Conservation (phyloP, 83 land plant genomes). For the Diphasiastrum complanatum region DNA sequence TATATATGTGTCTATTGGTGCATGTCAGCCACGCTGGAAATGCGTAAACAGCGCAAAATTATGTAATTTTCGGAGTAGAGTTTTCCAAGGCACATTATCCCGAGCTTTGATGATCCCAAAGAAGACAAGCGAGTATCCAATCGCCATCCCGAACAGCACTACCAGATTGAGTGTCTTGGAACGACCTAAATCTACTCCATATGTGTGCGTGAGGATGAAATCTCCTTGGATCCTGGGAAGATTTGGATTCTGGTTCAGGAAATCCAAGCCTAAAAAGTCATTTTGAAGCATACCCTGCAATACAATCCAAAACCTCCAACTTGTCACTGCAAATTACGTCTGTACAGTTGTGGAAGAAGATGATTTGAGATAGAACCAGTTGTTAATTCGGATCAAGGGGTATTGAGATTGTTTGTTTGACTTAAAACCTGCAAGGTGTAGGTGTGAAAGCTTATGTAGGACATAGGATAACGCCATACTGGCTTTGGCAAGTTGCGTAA, state of each 20-base stretch:
- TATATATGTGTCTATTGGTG: no score
- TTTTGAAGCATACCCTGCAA: constrained; percentile 37
- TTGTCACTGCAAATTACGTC: neutral
- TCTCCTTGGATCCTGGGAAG: constrained; percentile 18
- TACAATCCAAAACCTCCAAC: neutral
- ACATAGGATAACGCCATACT: constrained; percentile 53
- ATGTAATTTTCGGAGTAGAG: no score
- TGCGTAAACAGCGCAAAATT: no score
- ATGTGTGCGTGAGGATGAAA: constrained; percentile 14
- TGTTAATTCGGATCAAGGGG: neutral
- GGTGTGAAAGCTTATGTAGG: constrained; percentile 43
- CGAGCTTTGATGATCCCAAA: constrained; percentile 23
- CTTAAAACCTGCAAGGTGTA: constrained; percentile 30
- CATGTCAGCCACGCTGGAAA: no score
- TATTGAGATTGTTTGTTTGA: neutral
- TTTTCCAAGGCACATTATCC: constrained; percentile 31
- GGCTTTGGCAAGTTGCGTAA: constrained; percentile 44
- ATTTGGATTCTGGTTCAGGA: constrained; percentile 18
- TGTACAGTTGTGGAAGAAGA: neutral
- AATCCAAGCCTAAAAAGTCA: constrained; percentile 36
- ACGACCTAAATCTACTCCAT: constrained; percentile 22
- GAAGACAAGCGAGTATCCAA: constrained; percentile 36
- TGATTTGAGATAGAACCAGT: neutral
- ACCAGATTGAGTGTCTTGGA: constrained; percentile 46
- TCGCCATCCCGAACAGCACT: constrained; percentile 37